Evolutionary conservation across 164 flowering plant species (phyloP).

Genomic region (Vitis cinerea): DNA sequence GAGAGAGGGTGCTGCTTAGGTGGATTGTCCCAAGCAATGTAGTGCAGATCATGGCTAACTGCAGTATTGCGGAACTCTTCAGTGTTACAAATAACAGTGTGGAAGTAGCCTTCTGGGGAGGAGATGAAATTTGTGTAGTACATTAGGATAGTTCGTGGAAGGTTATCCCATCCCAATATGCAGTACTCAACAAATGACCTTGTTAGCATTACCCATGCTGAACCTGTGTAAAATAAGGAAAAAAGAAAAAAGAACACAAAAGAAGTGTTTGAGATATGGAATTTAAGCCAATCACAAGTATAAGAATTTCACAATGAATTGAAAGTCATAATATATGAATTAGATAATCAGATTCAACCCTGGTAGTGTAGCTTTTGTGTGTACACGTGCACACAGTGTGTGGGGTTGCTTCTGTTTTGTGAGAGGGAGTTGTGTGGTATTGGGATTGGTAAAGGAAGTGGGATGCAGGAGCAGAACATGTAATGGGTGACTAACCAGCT

Average conservation of each 20-base stretch:
- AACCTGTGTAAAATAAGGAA: conserved; percentile 47
- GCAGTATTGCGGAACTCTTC: conserved; percentile 63
- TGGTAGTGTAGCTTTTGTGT: too few relatives aligned
- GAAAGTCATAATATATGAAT: too few relatives aligned
- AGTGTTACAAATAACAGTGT: conserved; percentile 88
- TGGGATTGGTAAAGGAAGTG: too few relatives aligned
- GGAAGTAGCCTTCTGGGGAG: conserved; percentile 97
- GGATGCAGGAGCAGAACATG: too few relatives aligned
- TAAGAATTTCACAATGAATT: too few relatives aligned
- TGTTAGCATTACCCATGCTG: conserved; percentile 88
- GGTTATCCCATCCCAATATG: conserved; percentile 95
- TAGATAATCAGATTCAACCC: too few relatives aligned
- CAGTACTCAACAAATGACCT: conserved; percentile 86
- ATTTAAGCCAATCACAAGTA: background rate
- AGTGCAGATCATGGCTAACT: conserved; percentile 89
- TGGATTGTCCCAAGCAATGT: conserved; percentile 98
- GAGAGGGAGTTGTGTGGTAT: too few relatives aligned
- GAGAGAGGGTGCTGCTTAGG: conserved; percentile 91
- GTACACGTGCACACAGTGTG: too few relatives aligned
- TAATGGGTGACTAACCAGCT: too few relatives aligned
- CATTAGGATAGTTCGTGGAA: conserved; percentile 88
- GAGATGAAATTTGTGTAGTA: conserved; percentile 90
- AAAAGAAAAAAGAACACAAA: background rate
- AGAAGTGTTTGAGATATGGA: background rate
- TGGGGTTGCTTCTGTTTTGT: too few relatives aligned